Conservation (phyloP, 495 filamentous ascomycete genomes). For the Penicillium manginii region DNA sequence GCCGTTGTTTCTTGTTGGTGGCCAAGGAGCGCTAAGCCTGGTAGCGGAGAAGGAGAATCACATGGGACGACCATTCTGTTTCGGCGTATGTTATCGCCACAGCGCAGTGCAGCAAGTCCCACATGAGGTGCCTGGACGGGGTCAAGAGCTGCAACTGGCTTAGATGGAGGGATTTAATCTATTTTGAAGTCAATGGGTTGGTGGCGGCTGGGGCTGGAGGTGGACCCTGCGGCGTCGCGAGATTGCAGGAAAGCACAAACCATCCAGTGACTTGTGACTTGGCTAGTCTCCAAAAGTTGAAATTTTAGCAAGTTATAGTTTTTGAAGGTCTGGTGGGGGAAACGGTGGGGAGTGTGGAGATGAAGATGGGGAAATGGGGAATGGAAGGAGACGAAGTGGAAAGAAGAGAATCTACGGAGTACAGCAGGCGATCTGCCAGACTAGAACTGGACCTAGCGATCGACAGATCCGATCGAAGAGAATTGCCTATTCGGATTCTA, state of each 20-base stretch:
- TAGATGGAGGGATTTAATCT: conserved; percentile 11
- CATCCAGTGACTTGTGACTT: no score
- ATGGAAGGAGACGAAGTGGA: background rate
- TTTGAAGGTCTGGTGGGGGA: no score
- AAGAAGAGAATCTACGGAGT: background rate
- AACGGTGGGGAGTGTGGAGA: no score
- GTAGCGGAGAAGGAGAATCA: conserved; percentile 11
- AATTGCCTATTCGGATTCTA: background rate
- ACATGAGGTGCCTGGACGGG: background rate
- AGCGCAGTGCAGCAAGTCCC: no score
- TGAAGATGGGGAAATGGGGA: no score
- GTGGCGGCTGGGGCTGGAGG: background rate
- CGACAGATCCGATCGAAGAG: background rate
- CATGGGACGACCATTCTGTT: conserved; percentile 8
- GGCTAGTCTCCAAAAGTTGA: no score
- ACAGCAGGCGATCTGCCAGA: background rate
- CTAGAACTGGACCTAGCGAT: background rate
- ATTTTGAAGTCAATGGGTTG: conserved; percentile 8
- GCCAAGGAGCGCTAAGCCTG: conserved; percentile 1
- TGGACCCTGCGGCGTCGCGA: background rate
- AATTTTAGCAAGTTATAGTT: no score
- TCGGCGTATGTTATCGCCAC: no score
- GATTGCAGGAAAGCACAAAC: background rate
- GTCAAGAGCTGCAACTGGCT: conserved; percentile 5
- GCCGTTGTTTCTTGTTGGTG: background rate